These are phyloP conservation scores for Colletotrichum camelliae DNA, from an alignment of 2,329 filamentous ascomycete species.

Conservation along the genomic window DNA sequence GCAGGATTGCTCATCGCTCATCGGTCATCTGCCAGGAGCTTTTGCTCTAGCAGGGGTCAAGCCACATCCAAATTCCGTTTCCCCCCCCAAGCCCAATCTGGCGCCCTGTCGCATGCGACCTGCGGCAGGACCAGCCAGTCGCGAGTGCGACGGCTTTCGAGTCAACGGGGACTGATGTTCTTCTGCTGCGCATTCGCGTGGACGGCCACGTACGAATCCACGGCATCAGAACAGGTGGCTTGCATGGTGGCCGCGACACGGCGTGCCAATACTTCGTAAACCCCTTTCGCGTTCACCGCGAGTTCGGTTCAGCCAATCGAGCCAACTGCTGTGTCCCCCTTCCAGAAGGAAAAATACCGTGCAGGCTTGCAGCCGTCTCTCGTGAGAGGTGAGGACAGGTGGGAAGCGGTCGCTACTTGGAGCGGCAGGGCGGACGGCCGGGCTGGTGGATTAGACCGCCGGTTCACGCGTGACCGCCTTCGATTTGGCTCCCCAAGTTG, in stretches of 20 bases:
- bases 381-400: background rate
- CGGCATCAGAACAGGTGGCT: slow-evolving; percentile 17
- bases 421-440: background rate
- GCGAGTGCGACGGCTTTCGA: background rate
- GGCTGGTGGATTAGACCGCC: slow-evolving; percentile 12
- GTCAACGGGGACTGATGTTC: background rate
- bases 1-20: slow-evolving; percentile 11
- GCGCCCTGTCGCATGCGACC: background rate
- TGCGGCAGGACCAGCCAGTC: background rate
- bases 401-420: background rate
- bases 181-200: background rate
- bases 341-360: background rate
- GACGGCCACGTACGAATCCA: background rate
- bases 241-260: background rate
- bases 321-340: background rate
- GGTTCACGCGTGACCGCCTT: slow-evolving; percentile 7
- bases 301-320: background rate
- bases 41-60: background rate
- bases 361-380: background rate
- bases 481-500: background rate
- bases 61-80: background rate
- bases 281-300: slow-evolving; percentile 1
- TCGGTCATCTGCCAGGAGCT: background rate
- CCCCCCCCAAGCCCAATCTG: background rate
- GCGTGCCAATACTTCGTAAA: slow-evolving; percentile 1